Evolutionary conservation across 202 grass and related monocot species (phyloP).

Genomic region (Hordeum pubiflorum): DNA sequence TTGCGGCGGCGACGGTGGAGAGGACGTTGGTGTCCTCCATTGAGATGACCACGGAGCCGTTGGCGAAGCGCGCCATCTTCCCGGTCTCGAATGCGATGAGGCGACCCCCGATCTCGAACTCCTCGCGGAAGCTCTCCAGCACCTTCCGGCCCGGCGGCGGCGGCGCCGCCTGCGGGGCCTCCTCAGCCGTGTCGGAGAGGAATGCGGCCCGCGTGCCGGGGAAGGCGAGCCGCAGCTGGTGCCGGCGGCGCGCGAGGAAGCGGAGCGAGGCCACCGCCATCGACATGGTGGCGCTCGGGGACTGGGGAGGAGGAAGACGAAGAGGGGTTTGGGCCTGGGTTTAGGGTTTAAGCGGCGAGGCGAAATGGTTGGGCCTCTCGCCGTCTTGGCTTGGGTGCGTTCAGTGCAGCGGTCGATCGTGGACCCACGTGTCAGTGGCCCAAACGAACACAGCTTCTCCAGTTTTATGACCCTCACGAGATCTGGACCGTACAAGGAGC

Average conservation of each 20-base stretch:
- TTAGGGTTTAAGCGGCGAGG: slow-evolving; percentile 47
- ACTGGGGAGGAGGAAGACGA: background rate
- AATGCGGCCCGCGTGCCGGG: slow-evolving; percentile 31
- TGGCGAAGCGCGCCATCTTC: slow-evolving; percentile 87
- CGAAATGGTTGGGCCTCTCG: slow-evolving; percentile 9
- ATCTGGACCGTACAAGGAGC: background rate
- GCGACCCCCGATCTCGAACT: slow-evolving; percentile 76
- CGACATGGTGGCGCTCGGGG: slow-evolving; percentile 39
- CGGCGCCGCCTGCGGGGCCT: slow-evolving; percentile 3
- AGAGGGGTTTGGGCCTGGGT: slow-evolving; percentile 14
- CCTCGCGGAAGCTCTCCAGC: slow-evolving; percentile 72
- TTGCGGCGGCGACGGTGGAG: slow-evolving; percentile 60
- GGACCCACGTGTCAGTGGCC: slow-evolving; percentile 6
- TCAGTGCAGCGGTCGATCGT: background rate
- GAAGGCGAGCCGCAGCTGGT: background rate
- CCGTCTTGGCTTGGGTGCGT: background rate
- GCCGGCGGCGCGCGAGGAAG: slow-evolving; percentile 32
- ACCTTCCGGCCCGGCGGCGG: slow-evolving; percentile 58
- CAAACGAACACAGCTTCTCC: background rate
- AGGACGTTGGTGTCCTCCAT: slow-evolving; percentile 92
- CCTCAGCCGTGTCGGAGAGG: slow-evolving; percentile 34
- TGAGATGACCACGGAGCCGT: slow-evolving; percentile 80
- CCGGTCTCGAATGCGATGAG: slow-evolving; percentile 76
- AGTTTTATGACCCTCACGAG: background rate
- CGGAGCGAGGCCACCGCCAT: slow-evolving; percentile 51